phyloP scores from a whole-genome alignment of 495 filamentous ascomycete genomes.

The Hypoxylon trugodes region DNA sequence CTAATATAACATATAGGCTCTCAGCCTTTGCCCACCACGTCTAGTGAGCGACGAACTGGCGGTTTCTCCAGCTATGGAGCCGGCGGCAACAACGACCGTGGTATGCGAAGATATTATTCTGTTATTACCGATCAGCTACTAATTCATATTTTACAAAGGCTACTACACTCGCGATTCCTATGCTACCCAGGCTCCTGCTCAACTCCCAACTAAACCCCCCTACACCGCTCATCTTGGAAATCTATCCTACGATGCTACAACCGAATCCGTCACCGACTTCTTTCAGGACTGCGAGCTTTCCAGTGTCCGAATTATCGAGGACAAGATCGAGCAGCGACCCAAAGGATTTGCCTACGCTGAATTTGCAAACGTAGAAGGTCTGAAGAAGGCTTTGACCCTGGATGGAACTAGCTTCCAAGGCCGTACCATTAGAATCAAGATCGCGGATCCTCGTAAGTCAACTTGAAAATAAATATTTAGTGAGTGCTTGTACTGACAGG shows the following conservation, averaged over 20 bases:
- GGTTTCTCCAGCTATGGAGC: slow-evolving; percentile 43
- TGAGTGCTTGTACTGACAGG: slow-evolving; percentile 40
- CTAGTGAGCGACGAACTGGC: slow-evolving; percentile 50
- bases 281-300: slow-evolving; percentile 84
- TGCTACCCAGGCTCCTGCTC: slow-evolving; percentile 71
- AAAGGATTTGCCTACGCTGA: slow-evolving; percentile 99
- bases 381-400: slow-evolving; percentile 88
- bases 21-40: slow-evolving; percentile 53
- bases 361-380: slow-evolving; percentile 84
- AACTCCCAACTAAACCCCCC: slow-evolving; percentile 87
- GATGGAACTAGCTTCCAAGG: slow-evolving; percentile 83
- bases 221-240: slow-evolving; percentile 97
- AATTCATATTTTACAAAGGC: slow-evolving; percentile 47
- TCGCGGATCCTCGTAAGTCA: slow-evolving; percentile 57
- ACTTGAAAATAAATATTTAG: not conserved
- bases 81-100: slow-evolving; percentile 45
- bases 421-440: slow-evolving; percentile 81
- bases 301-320: slow-evolving; percentile 94
- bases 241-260: slow-evolving; percentile 90
- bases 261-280: slow-evolving; percentile 80
- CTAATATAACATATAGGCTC: slow-evolving; percentile 46
- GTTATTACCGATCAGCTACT: not conserved
- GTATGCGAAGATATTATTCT: slow-evolving; percentile 43
- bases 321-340: slow-evolving; percentile 87
- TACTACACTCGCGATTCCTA: slow-evolving; percentile 80